Conservation (phyloP, 495 filamentous ascomycete species). For the Parathielavia appendiculata region DNA sequence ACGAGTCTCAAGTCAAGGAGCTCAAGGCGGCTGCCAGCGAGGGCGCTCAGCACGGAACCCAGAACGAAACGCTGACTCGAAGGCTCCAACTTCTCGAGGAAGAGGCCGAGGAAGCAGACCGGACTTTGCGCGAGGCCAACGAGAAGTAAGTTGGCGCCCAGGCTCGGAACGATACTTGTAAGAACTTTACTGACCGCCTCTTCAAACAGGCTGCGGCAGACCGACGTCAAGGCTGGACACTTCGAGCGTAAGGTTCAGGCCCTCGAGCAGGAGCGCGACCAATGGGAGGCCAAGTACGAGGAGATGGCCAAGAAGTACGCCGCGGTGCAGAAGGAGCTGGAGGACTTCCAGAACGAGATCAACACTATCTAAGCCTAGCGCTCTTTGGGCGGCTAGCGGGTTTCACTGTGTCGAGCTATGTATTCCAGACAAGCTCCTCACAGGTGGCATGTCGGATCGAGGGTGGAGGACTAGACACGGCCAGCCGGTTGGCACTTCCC, state of each 20-base stretch:
- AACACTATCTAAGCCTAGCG: slow-evolving; percentile 67
- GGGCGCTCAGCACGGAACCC: slow-evolving; percentile 66
- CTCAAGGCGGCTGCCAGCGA: slow-evolving; percentile 72
- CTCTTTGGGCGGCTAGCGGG: background rate
- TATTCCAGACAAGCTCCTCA: slow-evolving; percentile 5
- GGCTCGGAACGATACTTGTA: background rate
- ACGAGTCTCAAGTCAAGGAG: slow-evolving; percentile 69
- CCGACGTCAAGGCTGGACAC: slow-evolving; percentile 98
- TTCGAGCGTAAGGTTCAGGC: slow-evolving; percentile 99
- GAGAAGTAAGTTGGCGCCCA: slow-evolving; percentile 75
- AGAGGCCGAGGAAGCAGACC: slow-evolving; percentile 92
- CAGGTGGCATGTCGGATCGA: slow-evolving; percentile 4
- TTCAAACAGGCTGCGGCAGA: slow-evolving; percentile 77
- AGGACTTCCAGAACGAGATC: slow-evolving; percentile 82
- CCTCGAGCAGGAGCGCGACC: slow-evolving; percentile 78
- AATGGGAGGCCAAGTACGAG: slow-evolving; percentile 96
- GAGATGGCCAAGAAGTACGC: slow-evolving; percentile 87
- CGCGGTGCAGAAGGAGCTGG: slow-evolving; percentile 81
- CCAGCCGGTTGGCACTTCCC: slow-evolving; percentile 8
- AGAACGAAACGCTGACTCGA: slow-evolving; percentile 84
- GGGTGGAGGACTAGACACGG: slow-evolving; percentile 10
- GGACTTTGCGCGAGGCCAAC: slow-evolving; percentile 90
- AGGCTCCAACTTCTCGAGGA: slow-evolving; percentile 94
- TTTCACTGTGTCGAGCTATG: slow-evolving; percentile 12
- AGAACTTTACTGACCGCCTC: slow-evolving; percentile 2